Base-by-base conservation (phyloP, 225 moss, liverwort and hornwort species). In the Antitrichia curtipendula region DNA sequence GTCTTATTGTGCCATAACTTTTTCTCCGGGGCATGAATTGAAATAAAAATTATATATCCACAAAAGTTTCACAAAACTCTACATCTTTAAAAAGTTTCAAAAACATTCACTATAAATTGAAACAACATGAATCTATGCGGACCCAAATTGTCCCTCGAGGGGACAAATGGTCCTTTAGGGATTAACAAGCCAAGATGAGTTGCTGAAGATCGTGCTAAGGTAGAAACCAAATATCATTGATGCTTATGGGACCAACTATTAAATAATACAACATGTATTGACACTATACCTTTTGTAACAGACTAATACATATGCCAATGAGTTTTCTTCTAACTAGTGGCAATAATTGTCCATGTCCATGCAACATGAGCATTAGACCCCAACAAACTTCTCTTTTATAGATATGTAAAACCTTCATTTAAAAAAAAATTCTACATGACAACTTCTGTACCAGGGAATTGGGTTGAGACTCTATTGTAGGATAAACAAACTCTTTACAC, bases 401-500 rank as follows among this genome's bases (percentile, higher is more conserved):
- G 12, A 22, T 66, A 66, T 38, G 22, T n/a, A 66, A 22, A n/a
- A n/a, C 21, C 12, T n/a, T n/a, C n/a, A n/a, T n/a, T n/a, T n/a
- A n/a, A n/a, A n/a, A n/a, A n/a, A n/a, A 38, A 2, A n/a, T 20
- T 65, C 12, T n/a, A 7, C 12, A 66, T 3, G 0, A 1, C 7
- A 38, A 38, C 0, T 66, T 66, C 0, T n/a, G 0, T 22, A 38
- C 21, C 0, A 12, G 2, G 22, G 0, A 22, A n/a, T n/a, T 22
- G 1, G 12, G 0, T 38, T 38, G 2, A 38, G 4, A 68, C 7
- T 13, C 0, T 23, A 5, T 13, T 68, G 23, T 4, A 23, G 1
- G 40, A 69, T 69, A 69, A 68, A 40, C 25, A 69, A 69, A 69
- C 13, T 69, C 13, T 40, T 13, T 24, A 40, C 10, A 38, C 1